phyloP scores from a whole-genome alignment of 176 grass and related monocot genomes.

The Oryza glumipatula region DNA sequence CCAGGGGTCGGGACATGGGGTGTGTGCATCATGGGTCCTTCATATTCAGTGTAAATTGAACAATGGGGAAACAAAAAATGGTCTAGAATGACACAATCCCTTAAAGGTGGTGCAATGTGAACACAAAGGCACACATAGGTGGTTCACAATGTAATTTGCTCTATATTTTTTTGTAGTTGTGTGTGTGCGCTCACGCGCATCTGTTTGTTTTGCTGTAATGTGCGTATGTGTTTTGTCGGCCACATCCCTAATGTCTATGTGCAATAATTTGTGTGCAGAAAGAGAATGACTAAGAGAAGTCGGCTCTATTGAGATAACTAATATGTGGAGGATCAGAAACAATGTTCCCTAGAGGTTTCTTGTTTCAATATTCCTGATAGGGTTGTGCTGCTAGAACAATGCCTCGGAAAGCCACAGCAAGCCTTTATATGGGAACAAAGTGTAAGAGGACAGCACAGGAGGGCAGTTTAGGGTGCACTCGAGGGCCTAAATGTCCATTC shows the following conservation, averaged over 20 bases:
- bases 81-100: neutral
- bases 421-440: neutral
- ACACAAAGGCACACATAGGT: no score
- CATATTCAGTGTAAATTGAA: no score
- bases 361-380: constrained; percentile 38
- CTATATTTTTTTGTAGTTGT: neutral
- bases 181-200: neutral
- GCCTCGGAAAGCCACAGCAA: constrained; percentile 20
- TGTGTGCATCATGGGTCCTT: no score
- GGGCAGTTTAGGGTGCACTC: neutral
- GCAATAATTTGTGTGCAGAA: constrained; percentile 37
- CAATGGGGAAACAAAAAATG: neutral
- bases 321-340: constrained; percentile 46
- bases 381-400: constrained; percentile 47
- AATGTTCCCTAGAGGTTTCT: constrained; percentile 42
- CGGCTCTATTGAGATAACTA: constrained; percentile 51
- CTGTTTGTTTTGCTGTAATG: neutral
- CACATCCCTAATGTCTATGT: neutral
- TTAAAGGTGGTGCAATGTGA: neutral
- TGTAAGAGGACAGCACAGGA: constrained; percentile 26
- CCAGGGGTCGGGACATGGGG: no score
- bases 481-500: neutral
- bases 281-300: constrained; percentile 48
- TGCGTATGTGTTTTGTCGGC: neutral
- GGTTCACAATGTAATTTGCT: neutral